phyloP scores from a whole-genome alignment of 2,329 filamentous ascomycete genomes.

The Penicillium sclerotiorum region DNA sequence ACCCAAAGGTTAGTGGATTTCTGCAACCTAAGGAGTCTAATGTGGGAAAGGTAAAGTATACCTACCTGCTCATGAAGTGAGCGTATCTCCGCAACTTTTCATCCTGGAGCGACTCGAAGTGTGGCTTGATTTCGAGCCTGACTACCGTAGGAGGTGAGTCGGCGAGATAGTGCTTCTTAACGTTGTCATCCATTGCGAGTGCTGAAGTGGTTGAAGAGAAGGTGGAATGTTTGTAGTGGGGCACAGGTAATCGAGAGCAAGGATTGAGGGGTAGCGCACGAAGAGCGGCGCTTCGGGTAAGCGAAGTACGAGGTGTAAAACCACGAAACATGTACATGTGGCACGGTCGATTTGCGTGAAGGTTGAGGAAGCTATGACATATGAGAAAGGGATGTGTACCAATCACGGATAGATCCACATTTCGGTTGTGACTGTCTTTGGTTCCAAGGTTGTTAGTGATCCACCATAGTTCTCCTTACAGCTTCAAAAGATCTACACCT shows the following conservation, averaged over 20 bases:
- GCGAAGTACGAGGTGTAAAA: conserved; percentile 21
- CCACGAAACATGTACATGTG: conserved; percentile 24
- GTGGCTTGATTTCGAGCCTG: conserved; percentile 84
- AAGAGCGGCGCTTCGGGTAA: conserved; percentile 22
- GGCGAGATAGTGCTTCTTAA: conserved; percentile 73
- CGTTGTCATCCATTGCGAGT: conserved; percentile 42
- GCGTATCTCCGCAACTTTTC: conserved; percentile 81
- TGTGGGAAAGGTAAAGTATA: conserved; percentile 3
- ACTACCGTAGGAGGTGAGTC: conserved; percentile 90
- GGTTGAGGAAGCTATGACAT: conserved; percentile 23
- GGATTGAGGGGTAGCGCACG: conserved; percentile 23
- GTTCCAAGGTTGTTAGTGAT: neutral
- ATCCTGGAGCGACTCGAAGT: conserved; percentile 70
- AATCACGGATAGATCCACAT: conserved; percentile 17
- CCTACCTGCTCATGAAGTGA: conserved; percentile 79
- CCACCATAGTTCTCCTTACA: too few relatives aligned
- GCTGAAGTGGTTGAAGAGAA: conserved; percentile 9
- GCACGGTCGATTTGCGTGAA: neutral
- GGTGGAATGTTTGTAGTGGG: conserved; percentile 16
- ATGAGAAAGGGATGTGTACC: conserved; percentile 12
- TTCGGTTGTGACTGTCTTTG: neutral
- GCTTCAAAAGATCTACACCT: too few relatives aligned
- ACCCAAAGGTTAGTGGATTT: neutral
- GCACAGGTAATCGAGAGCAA: conserved; percentile 13
- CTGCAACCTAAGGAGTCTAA: conserved; percentile 1